Evolutionary conservation across 2,329 filamentous ascomycete genomes (phyloP).

Genomic region (Exophiala calicioides): DNA sequence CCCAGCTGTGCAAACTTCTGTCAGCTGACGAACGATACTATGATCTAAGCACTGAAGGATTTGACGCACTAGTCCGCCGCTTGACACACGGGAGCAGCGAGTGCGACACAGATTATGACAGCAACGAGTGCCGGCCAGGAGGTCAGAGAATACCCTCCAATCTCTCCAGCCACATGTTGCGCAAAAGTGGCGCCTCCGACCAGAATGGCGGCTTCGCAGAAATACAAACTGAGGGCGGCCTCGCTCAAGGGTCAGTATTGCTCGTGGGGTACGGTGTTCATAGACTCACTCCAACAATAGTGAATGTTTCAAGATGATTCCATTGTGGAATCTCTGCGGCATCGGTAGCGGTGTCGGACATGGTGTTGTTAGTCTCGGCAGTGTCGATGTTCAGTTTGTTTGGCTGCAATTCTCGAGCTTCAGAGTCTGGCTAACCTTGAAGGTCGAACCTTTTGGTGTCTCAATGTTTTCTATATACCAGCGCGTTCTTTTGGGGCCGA

Average conservation of each 20-base stretch:
- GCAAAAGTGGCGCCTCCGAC: constrained; percentile 10
- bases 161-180: constrained; percentile 15
- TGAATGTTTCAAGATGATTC: constrained; percentile 10
- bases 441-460: too few species aligned
- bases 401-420: too few species aligned
- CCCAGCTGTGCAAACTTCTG: constrained; percentile 12
- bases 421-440: too few species aligned
- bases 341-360: not conserved
- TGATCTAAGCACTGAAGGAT: not conserved
- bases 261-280: not conserved
- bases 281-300: constrained; percentile 7
- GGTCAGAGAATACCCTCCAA: constrained; percentile 14
- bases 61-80: constrained; percentile 23
- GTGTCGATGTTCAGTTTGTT: too few species aligned
- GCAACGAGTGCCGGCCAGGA: constrained; percentile 20
- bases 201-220: constrained; percentile 12
- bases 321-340: constrained; percentile 1
- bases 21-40: not conserved
- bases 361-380: too few species aligned
- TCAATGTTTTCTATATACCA: too few species aligned
- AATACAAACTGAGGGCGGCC: constrained; percentile 12
- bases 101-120: constrained; percentile 18
- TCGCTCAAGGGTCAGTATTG: too few species aligned
- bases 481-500: too few species aligned
- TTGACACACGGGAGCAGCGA: constrained; percentile 14